A percentile compares a stretch with the other conserved stretches of the same genome.
These are phyloP conservation scores for Sporothrix pallida DNA, from an alignment of 2,329 filamentous ascomycete genomes.

Conservation along the genomic window DNA sequence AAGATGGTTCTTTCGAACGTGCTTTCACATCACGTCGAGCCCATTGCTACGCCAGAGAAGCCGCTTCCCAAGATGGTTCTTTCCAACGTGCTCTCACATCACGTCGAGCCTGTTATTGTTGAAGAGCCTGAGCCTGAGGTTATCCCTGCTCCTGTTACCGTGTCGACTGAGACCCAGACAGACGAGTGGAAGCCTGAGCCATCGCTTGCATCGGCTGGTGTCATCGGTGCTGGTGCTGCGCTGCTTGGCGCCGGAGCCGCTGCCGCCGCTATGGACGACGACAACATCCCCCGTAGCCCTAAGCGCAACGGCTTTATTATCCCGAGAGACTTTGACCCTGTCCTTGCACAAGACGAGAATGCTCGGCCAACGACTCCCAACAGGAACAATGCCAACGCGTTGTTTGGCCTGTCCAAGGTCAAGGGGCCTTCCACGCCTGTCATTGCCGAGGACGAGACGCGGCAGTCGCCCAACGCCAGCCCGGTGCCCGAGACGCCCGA, in stretches of 20 bases:
- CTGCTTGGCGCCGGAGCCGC: conserved; percentile 38
- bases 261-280: conserved; percentile 47
- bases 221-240: conserved; percentile 41
- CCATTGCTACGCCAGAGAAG: conserved; percentile 37
- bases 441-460: conserved; percentile 70
- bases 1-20: conserved; percentile 50
- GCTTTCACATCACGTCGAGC: conserved; percentile 44
- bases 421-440: conserved; percentile 50
- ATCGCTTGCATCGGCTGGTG: conserved; percentile 51
- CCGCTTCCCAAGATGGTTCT: conserved; percentile 35
- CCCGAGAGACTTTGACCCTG: conserved; percentile 51
- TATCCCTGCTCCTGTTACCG: not conserved
- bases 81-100: conserved; percentile 33
- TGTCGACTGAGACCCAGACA: conserved; percentile 34
- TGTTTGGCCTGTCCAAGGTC: conserved; percentile 53
- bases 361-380: conserved; percentile 48
- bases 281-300: conserved; percentile 49
- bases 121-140: conserved; percentile 28
- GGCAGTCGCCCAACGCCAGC: conserved; percentile 56
- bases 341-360: conserved; percentile 7
- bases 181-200: conserved; percentile 36
- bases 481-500: conserved; percentile 56
- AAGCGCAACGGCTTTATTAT: conserved; percentile 64
- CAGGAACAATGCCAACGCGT: conserved; percentile 50
- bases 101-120: conserved; percentile 29